Evolutionary conservation across 2,329 filamentous ascomycete species (phyloP), one percentile per base, ranked within the genome.

Genomic region (Botrytis fragariae): DNA sequence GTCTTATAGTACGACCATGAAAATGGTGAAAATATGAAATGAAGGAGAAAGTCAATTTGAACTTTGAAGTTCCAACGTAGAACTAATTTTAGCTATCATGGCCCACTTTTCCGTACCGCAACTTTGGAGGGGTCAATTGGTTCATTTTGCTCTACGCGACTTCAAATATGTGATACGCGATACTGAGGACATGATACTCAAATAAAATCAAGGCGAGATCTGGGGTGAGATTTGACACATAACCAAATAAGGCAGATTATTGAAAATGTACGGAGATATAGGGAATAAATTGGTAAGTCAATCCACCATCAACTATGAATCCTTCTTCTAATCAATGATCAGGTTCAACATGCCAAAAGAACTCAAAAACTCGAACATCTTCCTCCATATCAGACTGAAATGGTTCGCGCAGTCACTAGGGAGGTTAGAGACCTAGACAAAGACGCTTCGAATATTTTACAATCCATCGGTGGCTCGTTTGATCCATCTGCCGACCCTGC

Each of bases 331-430:
- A 73, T 74, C 39, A 59, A n/a, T 16, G 62, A 61, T 25, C 57
- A 97, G 93, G 95, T 97, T 78, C 92, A 95, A 86, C 93, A 98
- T 86, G 96, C 96, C 82, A 98, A 98, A 87, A 90, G 96, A 81
- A 97, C 93, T 29, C 94, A 96, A 83, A 92, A 93, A 77, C 89
- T 99, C 72, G 85, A 91, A 45, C 90, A 97, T 81, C 88, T 99
- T 4, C 96, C 96, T 0, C 91, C 94, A 5, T 98, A 98, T 82
- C 94, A 97, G 83, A 92, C 94, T 42, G 96, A 98, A 81, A 88
- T 97, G 62, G 93, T 98, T 72, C 94, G 95, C 73, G 89, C 90
- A 32, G 92, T 97, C 67, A 92, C 94, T 3, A 92, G 94, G 79
- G 96, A 99, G 86, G 94, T 98, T 35, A 92, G 95, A 78, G 95